Conservation (phyloP, 2,329 filamentous ascomycete genomes). For the Tricladium varicosporioides region DNA sequence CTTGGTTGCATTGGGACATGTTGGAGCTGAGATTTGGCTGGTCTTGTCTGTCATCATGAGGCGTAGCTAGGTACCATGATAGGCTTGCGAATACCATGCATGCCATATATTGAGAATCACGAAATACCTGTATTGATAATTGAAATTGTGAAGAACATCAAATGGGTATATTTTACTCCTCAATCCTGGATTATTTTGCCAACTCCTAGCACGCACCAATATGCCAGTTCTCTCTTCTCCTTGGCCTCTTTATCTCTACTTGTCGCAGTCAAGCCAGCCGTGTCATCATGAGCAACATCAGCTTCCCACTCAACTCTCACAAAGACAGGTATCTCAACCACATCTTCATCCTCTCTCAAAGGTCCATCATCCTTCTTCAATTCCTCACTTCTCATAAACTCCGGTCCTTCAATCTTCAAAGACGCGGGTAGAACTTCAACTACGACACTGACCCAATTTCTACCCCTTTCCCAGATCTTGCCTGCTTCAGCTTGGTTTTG, state of each 20-base stretch:
- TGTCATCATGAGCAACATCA: constrained; percentile 59
- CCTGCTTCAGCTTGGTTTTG: constrained; percentile 71
- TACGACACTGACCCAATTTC: constrained; percentile 94
- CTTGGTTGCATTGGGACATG: constrained; percentile 25
- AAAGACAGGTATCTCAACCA: constrained; percentile 88
- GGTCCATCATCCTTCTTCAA: constrained; percentile 42
- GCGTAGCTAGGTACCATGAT: constrained; percentile 29
- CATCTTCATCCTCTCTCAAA: constrained; percentile 57
- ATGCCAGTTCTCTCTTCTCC: constrained; percentile 85
- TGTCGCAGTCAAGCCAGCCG: constrained; percentile 32
- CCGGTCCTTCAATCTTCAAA: constrained; percentile 23
- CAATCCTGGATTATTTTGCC: constrained; percentile 68
- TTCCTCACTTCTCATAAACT: constrained; percentile 33
- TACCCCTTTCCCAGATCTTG: constrained; percentile 91
- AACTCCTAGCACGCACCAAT: constrained; percentile 91
- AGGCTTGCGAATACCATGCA: constrained; percentile 26
- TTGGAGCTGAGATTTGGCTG: constrained; percentile 16
- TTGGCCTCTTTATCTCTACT: constrained; percentile 58
- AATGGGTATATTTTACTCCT: constrained; percentile 28
- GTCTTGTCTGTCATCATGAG: constrained; percentile 17
- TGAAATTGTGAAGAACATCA: constrained; percentile 19
- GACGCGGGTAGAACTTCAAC: constrained; percentile 75
- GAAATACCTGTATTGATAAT: constrained; percentile 3
- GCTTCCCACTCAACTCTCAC: constrained; percentile 89
- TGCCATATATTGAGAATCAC: constrained; percentile 16